Evolutionary conservation across 2,329 filamentous ascomycete genomes (phyloP), one percentile per base, ranked within the genome.

Genomic region (Coleophoma cylindrospora): DNA sequence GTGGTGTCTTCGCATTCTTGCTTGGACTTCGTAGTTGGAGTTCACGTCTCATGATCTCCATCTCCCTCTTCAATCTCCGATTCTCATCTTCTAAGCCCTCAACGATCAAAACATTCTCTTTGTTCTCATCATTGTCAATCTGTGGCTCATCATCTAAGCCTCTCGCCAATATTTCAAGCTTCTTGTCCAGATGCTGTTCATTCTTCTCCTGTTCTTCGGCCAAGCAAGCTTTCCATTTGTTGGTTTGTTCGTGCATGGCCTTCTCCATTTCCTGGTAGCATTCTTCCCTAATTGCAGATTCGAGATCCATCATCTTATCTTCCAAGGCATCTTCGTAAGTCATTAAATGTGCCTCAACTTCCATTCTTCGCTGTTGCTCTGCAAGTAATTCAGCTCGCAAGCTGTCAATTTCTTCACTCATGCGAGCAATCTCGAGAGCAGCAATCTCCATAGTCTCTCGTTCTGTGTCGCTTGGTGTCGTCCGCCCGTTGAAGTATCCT

Each of bases 281-380:
- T 58, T 97, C 92, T 62, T 96, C 92, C 19, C 94, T 84, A 32
- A 97, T 81, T 6, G 86, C 85, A 59, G 88, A 84, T 65, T 99
- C 94, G 12, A 95, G 73, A 47, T 84, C 80, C 4, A 82, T 59
- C 61, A 83, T 72, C 4, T 77, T 68, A 21, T 89, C 83, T 40
- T 89, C 80, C 63, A 83, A 72, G 9, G 73, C 74, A 47, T 89
- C 83, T 33, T 44, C 41, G 3, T 32, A 14, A 3, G 82, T 83
- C 36, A 83, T 74, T 55, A 92, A 79, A 56, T 85, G 85, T 2
- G 84, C 78, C 63, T 96, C 91, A 3, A 86, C 83, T 34, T 88
- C 81, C 45, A 81, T 71, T 2, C 91, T 80, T 1, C 81, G 78
- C 41, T 87, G 80, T 13, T 83, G 80, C 66, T 96, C 89, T 43